Evolutionary conservation across 2,329 filamentous ascomycete genomes (phyloP), one percentile per base, ranked within the genome.

Genomic region (Cyclaneusma minus): DNA sequence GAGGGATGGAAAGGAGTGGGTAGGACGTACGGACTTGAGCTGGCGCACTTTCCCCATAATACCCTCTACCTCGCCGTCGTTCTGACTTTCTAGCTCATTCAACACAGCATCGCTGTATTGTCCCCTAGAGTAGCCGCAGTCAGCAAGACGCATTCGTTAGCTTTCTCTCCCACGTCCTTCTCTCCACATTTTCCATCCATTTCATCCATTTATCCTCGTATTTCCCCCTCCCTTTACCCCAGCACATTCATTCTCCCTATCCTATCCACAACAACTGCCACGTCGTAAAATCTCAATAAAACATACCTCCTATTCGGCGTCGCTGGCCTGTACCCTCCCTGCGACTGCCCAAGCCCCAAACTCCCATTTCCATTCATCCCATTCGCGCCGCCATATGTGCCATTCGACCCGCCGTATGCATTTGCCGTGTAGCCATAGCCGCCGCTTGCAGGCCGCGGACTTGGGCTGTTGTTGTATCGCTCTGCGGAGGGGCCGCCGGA

Each of bases 41-140:
- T 84, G 71, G 58, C 67, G 73, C 33, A 95, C 87, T 54, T 93
- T 94, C 38, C 79, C 79, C 39, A 82, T 66, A 45, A 94, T 85
- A n/a, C 84, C 83, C 34, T 83, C 78, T 7, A 94, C 75, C 43
- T 94, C 77, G 31, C 71, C 64, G 41, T 94, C 85, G 48, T 95
- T 95, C 57, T 98, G 89, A 45, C 80, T 87, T 59, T 98, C 89
- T 33, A 98, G 65, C 55, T 92, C 84, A 48, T 82, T 83, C 28
- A 98, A 65, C 24, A 93, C 83, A 12, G 85, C 80, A 43, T 91
- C 78, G 47, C 78, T 87, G 51, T 95, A 95, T 50, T 94, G 85
- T 9, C 87, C 87, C 47, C 77, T 82, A 38, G 37, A 29, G 24
- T 15, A 11, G 3, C 19, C 18, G 6, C 8, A 18, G 14, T 12